A percentile compares a stretch with the other conserved stretches of the same genome.
Evolutionary conservation across 2,329 filamentous ascomycete genomes (phyloP).

Genomic region (Verticillium klebahnii): DNA sequence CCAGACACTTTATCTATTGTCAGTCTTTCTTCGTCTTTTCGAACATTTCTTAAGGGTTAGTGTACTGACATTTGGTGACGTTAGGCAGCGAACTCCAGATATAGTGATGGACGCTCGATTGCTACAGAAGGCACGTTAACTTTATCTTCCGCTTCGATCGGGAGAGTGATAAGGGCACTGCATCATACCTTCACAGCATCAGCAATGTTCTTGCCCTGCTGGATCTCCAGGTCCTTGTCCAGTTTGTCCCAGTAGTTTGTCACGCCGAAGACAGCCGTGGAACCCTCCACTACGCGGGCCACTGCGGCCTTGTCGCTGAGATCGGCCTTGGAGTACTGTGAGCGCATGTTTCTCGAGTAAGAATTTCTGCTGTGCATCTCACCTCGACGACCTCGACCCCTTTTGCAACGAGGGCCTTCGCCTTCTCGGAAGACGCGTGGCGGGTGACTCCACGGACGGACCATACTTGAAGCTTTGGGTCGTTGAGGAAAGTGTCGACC

Average conservation of each 20-base stretch:
- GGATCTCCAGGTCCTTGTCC: conserved; percentile 28
- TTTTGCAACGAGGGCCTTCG: conserved; percentile 35
- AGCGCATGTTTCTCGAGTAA: background rate
- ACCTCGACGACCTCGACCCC: conserved; percentile 46
- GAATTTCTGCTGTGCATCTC: conserved; percentile 12
- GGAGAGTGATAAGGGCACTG: background rate
- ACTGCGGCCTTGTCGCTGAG: conserved; percentile 40
- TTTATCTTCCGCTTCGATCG: no score
- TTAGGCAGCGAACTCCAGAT: conserved; percentile 41
- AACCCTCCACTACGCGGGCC: conserved; percentile 30
- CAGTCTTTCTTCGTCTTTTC: background rate
- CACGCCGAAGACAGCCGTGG: conserved; percentile 37
- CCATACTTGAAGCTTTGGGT: conserved; percentile 39
- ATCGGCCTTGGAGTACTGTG: conserved; percentile 34
- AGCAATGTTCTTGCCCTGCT: conserved; percentile 39
- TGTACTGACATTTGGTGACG: conserved; percentile 22
- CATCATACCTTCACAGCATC: conserved; percentile 36
- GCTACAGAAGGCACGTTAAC: no score
- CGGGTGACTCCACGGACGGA: conserved; percentile 52
- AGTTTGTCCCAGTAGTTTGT: conserved; percentile 33
- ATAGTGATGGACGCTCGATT: conserved; percentile 35
- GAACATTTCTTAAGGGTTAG: no score
- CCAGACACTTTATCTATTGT: conserved; percentile 12
- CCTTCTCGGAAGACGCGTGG: conserved; percentile 33
- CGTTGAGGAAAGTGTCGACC: conserved; percentile 32